Percentiles rank a stretch among this genome's conserved stretches.
Evolutionary conservation across 2,329 filamentous ascomycete species (phyloP).

Genomic region (Penicillium freii): DNA sequence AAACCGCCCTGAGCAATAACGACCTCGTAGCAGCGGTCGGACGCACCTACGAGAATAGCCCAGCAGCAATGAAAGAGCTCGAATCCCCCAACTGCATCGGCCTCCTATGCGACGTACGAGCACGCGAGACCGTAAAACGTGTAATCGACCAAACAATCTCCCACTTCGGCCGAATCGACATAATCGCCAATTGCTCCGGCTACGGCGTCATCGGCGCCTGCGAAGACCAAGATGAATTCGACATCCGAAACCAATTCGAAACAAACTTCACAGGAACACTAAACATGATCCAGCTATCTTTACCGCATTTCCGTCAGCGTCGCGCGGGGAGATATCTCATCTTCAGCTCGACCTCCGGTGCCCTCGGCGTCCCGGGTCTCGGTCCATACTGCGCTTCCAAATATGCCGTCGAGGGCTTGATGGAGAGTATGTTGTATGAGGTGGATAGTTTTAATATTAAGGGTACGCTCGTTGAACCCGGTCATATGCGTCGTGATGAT

Average conservation of each 20-base stretch:
- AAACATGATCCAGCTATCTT: slow-evolving; percentile 83
- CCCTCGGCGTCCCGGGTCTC: slow-evolving; percentile 87
- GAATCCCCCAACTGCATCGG: slow-evolving; percentile 67
- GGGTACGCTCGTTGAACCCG: slow-evolving; percentile 87
- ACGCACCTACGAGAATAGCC: slow-evolving; percentile 72
- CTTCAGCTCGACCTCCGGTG: slow-evolving; percentile 88
- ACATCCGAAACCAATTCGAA: slow-evolving; percentile 93
- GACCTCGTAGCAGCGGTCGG: slow-evolving; percentile 87
- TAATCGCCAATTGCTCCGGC: slow-evolving; percentile 90
- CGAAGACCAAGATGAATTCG: slow-evolving; percentile 94
- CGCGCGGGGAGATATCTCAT: slow-evolving; percentile 81
- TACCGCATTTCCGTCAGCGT: slow-evolving; percentile 82
- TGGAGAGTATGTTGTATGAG: slow-evolving; percentile 96
- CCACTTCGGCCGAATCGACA: slow-evolving; percentile 77
- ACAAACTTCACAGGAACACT: slow-evolving; percentile 96
- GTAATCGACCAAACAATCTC: slow-evolving; percentile 69
- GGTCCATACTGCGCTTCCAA: slow-evolving; percentile 96
- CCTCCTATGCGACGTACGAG: slow-evolving; percentile 85
- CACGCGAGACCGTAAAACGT: slow-evolving; percentile 70
- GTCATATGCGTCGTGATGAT: slow-evolving; percentile 83
- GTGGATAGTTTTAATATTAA: slow-evolving; percentile 90
- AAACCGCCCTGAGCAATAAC: slow-evolving; percentile 72
- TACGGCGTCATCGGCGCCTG: slow-evolving; percentile 95
- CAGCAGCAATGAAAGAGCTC: slow-evolving; percentile 68
- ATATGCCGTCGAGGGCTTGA: slow-evolving; percentile 91